Conservation (phyloP, 2,329 filamentous ascomycete genomes). For the Talaromyces funiculosus region DNA sequence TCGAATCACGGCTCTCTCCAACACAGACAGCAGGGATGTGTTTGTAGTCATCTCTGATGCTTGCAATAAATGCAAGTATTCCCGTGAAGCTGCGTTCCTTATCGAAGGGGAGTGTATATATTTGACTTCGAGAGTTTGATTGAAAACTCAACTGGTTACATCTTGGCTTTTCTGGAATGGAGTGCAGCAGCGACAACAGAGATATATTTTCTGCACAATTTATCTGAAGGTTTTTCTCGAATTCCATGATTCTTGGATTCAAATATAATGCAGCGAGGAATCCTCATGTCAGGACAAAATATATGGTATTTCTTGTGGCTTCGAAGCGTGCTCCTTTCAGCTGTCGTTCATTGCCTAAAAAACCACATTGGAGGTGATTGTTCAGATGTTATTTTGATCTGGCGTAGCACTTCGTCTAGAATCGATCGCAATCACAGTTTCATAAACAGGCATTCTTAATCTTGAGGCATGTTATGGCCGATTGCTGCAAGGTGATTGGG, state of each 20-base stretch:
- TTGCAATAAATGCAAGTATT: conserved; percentile 31
- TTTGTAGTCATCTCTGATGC: conserved; percentile 23
- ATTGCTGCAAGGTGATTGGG: not conserved
- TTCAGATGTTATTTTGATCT: not conserved
- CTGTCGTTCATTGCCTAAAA: not conserved
- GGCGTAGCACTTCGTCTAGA: not conserved
- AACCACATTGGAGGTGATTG: not conserved
- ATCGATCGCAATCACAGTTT: not conserved
- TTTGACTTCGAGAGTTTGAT: not conserved
- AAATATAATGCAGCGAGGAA: not conserved
- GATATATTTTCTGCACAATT: conserved; percentile 13
- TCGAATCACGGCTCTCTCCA: conserved; percentile 18
- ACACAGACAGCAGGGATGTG: conserved; percentile 33
- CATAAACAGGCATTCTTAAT: too few relatives aligned
- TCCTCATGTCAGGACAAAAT: not conserved
- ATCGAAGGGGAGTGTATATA: conserved; percentile 27
- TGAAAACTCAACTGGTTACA: not conserved
- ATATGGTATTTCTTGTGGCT: not conserved
- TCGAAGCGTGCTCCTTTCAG: not conserved
- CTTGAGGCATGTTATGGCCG: not conserved
- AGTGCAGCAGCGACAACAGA: conserved; percentile 13
- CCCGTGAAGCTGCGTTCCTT: conserved; percentile 27
- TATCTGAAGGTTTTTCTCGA: not conserved
- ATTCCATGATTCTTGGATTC: not conserved
- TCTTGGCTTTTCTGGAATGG: not conserved